Evolutionary conservation across 2,329 filamentous ascomycete species (phyloP), one percentile per base, ranked within the genome.

Genomic region (Rhynchosporium secalis): DNA sequence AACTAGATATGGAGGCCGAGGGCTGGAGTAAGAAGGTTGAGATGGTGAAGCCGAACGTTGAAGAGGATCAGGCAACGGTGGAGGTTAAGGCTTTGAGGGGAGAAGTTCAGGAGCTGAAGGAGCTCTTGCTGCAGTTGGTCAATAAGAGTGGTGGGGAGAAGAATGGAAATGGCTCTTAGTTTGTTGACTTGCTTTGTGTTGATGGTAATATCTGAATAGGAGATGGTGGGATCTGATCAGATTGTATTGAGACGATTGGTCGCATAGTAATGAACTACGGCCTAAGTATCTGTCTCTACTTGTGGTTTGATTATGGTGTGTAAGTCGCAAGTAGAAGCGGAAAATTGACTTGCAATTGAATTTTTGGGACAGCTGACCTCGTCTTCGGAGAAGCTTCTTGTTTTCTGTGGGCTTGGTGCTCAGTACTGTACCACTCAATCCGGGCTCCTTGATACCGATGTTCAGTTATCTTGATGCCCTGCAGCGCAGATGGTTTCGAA

Each of bases 11-110:
- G 71, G 91, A 96, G 71, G 80, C 84, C 0, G 90, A 94, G 65
- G 91, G 90, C 0, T 99, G 95, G 95, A 80, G 83, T 41, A 92
- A 95, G 80, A 87, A 83, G 61, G 92, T 96, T 2, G 81, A 86
- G 56, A 78, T 80, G n/a, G 88, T 85, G 28, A 90, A 86, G 74
- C 90, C 92, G 0, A 92, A 98, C 74, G 84, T 98, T 4, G 89
- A 92, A 70, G 84, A 88, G 38, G 92, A 97, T 66, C 84, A 83
- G 10, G 86, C 89, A 1, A 86, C 91, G n/a, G 65, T 89, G 29
- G 92, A 96, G 74, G 79, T 88, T 33, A 78, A 77, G 68, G 81
- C 83, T 72, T 76, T 89, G 67, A 81, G 81, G 59, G 76, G 75
- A 7, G 87, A 89, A 71, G 78, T 88, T 8, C 78, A 81, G 12